Evolutionary conservation across 331 rosid genomes (phyloP), one percentile per base, ranked within the genome.

Genomic region (Spiraea crenata): DNA sequence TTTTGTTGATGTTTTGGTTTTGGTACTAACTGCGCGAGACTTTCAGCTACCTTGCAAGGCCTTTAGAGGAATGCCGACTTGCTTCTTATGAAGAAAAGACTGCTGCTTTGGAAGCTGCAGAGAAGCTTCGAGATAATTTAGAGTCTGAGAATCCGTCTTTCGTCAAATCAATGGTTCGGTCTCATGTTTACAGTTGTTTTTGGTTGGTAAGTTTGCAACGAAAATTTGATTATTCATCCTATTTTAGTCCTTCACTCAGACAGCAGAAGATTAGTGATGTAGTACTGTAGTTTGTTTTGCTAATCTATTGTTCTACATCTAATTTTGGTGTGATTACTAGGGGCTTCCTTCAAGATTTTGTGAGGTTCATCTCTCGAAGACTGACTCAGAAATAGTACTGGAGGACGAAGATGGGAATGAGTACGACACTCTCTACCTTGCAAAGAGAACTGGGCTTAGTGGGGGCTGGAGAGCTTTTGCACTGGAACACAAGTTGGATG

Each of bases 401-500:
- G 96, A 86, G 83, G 86, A 88, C 70, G 95, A 90, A 83, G 54
- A 80, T 59, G 90, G 90, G 17, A 74, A 60, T 37, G 90, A 74
- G 77, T 84, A 65, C 20, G 79, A 86, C 5, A 78, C 89, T 66
- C 65, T 69, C 41, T 90, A 72, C 80, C 63, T 90, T 73, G 95
- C 86, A 44, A 72, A 19, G n/a, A 84, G 92, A 84, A 3, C 60
- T 58, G 95, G 95, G 57, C 76, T 90, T 37, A 90, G 95, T 64
- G 97, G 97, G 14, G 95, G 95, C 37, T 90, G 96, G 96, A 84
- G 90, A 80, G 95, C 74, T 63, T 90, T 90, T 78, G 96, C 95
- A 38, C 67, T 90, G 89, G 89, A 90, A 6, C 95, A 88, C 71
- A 86, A 84, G 83, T 77, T 90, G 75, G 95, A 88, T 46, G 95